Evolutionary conservation across 2,329 filamentous ascomycete species (phyloP), one percentile per base, ranked within the genome.

Genomic region (Cladosporium halotolerans): DNA sequence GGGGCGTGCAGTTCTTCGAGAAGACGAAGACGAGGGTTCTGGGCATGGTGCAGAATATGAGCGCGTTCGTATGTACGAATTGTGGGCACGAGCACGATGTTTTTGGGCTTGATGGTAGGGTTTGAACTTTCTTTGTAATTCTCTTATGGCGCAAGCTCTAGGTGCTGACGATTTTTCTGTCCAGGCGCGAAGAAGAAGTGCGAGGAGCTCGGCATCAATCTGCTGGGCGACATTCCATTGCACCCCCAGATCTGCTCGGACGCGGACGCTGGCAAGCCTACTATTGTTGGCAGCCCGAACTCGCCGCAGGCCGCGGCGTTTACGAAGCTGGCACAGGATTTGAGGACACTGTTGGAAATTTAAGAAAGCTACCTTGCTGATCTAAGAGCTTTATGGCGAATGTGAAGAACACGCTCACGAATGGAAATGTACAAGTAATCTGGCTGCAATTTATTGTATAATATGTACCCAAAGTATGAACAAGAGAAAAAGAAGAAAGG

Each of bases 11-110:
- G 62, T 90, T 99, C 83, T 97, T 97, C 72, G 82, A 84, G 62
- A 92, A 89, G 63, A 88, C 95, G 62, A 76, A 86, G 52, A 82
- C 95, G 5, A 84, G 88, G 46, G 79, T 93, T 33, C 75, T 97
- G 1, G 93, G 93, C 2, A 82, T 97, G 71, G 85, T 99, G 14
- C 86, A 93, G 67, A 96, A 96, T 66, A 96, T 96, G 90, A 85
- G 85, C 7, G 78, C 89, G 36, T 95, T 95, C 67, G 81, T 78
- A 3, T 95, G 90, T 62, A 88, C 88, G 1, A 80, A 85, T 32
- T 70, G 68, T 49, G 63, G 64, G 4, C 62, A 64, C 16, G 60
- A 60, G 5, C 66, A 69, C 54, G 67, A 69, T 18, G 68, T 71
- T 28, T 70, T 71, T 39, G 69, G 69, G 8, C 56, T 63, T 7